A percentile compares a stretch with the other conserved stretches of the same genome.
These are phyloP conservation scores for Stagonosporopsis rhizophila DNA, from an alignment of 2,329 filamentous ascomycete species.

Conservation along the genomic window DNA sequence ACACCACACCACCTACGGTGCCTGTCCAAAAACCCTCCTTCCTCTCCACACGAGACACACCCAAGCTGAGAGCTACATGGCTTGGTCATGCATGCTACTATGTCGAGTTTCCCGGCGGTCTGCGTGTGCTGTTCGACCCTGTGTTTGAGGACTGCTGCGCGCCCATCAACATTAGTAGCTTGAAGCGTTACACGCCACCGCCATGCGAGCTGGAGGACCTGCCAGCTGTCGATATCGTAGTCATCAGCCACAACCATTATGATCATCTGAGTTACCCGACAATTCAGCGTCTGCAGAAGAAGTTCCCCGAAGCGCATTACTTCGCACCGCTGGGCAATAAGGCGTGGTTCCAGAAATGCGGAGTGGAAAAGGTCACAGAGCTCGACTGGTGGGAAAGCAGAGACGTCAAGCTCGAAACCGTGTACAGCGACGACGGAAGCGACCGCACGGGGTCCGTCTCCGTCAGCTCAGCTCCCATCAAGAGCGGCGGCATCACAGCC, in stretches of 20 bases:
- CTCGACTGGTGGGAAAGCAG: slow-evolving; percentile 94
- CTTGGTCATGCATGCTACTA: slow-evolving; percentile 94
- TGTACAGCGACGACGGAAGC: neutral
- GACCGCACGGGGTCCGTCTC: slow-evolving; percentile 19
- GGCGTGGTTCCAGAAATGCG: slow-evolving; percentile 76
- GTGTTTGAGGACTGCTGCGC: slow-evolving; percentile 90
- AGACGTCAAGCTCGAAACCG: slow-evolving; percentile 68
- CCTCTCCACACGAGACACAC: slow-evolving; percentile 64
- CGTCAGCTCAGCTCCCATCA: slow-evolving; percentile 6
- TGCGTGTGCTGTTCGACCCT: slow-evolving; percentile 91
- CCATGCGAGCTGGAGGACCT: slow-evolving; percentile 82
- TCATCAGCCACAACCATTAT: slow-evolving; percentile 92
- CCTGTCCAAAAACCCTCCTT: slow-evolving; percentile 72
- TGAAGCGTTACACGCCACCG: slow-evolving; percentile 78
- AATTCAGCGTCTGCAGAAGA: slow-evolving; percentile 71
- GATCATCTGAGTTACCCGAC: slow-evolving; percentile 86
- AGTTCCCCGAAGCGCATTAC: slow-evolving; percentile 82
- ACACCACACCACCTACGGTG: slow-evolving; percentile 71
- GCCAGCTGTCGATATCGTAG: slow-evolving; percentile 73
- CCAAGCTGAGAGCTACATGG: slow-evolving; percentile 83
- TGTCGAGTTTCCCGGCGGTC: slow-evolving; percentile 84
- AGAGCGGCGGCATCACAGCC: slow-evolving; percentile 65
- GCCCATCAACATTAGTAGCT: slow-evolving; percentile 72
- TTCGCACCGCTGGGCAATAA: slow-evolving; percentile 86
- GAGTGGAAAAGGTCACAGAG: slow-evolving; percentile 81